Evolutionary conservation across 805 yeast genomes (phyloP).

Genomic region (Tetrapisispora arboricola): DNA sequence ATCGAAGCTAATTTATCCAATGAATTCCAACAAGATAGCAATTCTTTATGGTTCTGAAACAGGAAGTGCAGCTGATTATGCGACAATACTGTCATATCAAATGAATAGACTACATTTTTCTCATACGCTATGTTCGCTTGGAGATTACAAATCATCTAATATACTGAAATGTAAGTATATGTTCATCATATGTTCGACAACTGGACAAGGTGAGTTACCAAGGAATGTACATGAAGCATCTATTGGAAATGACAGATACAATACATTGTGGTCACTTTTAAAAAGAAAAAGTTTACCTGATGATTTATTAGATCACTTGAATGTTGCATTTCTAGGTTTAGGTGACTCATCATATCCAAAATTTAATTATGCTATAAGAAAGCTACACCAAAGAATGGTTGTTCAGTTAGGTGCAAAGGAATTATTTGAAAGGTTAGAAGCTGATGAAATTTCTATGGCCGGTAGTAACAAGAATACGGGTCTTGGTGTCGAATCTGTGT

Average conservation of each 20-base stretch:
- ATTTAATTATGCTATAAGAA: slow-evolving; percentile 79
- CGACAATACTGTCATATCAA: slow-evolving; percentile 47
- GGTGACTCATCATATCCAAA: slow-evolving; percentile 91
- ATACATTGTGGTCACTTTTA: slow-evolving; percentile 58
- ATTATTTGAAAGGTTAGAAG: slow-evolving; percentile 67
- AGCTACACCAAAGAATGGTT: slow-evolving; percentile 61
- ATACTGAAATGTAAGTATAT: slow-evolving; percentile 39
- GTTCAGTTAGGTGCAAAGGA: slow-evolving; percentile 74
- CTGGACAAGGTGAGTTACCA: slow-evolving; percentile 94
- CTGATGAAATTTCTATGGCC: slow-evolving; percentile 74
- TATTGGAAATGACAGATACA: slow-evolving; percentile 8
- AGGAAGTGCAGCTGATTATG: slow-evolving; percentile 83
- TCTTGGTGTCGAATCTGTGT: slow-evolving; percentile 55
- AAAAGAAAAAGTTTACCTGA: slow-evolving; percentile 54
- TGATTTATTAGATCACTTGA: slow-evolving; percentile 49
- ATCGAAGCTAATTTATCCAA: background rate
- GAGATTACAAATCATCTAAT: slow-evolving; percentile 47
- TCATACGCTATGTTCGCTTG: slow-evolving; percentile 42
- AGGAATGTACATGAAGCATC: slow-evolving; percentile 46
- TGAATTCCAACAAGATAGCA: slow-evolving; percentile 32
- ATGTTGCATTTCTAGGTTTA: slow-evolving; percentile 70
- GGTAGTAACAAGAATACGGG: slow-evolving; percentile 36
- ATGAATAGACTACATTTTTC: slow-evolving; percentile 45
- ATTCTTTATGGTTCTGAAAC: slow-evolving; percentile 88
- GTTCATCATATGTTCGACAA: slow-evolving; percentile 61